Conservation (phyloP, 495 filamentous ascomycete species). For the Pyrenula massariospora region DNA sequence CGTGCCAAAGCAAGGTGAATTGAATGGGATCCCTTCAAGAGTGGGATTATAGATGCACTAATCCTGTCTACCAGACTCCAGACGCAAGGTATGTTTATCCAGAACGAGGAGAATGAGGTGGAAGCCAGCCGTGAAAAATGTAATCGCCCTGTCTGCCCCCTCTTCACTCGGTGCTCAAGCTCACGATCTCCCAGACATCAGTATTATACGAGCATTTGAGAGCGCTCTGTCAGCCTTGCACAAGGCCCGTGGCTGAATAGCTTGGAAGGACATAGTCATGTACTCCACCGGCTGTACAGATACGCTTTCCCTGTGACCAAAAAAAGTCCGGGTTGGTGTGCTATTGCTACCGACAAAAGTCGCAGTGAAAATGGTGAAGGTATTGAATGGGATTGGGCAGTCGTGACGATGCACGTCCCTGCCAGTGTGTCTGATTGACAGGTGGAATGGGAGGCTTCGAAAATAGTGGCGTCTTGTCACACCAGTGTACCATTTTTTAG, state of each 20-base stretch:
- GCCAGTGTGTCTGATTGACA: too few species aligned
- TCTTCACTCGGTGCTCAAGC: neutral
- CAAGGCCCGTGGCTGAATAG: neutral
- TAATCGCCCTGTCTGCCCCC: neutral
- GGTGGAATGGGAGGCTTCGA: too few species aligned
- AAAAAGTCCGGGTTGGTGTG: too few species aligned
- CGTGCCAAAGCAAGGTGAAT: neutral
- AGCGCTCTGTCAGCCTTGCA: neutral
- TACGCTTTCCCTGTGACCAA: neutral
- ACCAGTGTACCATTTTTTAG: too few species aligned
- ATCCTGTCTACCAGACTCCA: neutral
- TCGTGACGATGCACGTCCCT: too few species aligned
- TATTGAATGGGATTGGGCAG: too few species aligned
- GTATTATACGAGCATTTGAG: neutral
- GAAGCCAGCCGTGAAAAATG: neutral
- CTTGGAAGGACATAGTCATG: neutral
- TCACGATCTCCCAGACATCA: neutral
- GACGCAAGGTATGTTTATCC: neutral
- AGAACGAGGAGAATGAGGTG: neutral
- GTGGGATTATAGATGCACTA: too few species aligned
- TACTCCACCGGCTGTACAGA: neutral
- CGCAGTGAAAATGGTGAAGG: too few species aligned
- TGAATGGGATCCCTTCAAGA: too few species aligned
- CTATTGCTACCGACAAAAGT: too few species aligned
- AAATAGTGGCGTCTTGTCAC: too few species aligned